Evolutionary conservation across 176 grass and related monocot species (phyloP), one percentile per base, ranked within the genome.

Genomic region (Rhipidocladum racemiflorum): DNA sequence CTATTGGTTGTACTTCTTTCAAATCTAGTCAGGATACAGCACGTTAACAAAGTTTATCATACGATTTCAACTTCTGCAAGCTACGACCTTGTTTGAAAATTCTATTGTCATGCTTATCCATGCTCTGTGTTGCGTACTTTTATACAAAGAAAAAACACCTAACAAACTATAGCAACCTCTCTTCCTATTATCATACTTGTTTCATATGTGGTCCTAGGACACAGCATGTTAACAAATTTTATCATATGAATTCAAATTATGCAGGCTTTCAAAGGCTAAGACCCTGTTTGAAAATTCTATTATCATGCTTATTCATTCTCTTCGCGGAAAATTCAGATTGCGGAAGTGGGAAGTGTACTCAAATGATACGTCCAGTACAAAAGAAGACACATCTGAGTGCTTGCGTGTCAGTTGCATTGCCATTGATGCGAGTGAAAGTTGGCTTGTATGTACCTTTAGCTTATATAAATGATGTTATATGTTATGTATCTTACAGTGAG

Each of bases 361-460:
- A 90, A 79, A 65, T 93, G 69, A 86, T 98, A 79, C 38, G n/a
- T 69, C 88, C 92, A 70, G 65, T 82, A 67, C 85, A 93, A 72
- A 93, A 86, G 35, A 83, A 79, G 35, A 84, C 76, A n/a, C n/a
- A 65, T 89, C 81, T 63, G 77, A 83, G 70, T 69, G 86, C 70
- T 86, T 90, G 20, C 95, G 96, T 90, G 75, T 98, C 44, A 88
- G 96, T 82, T 88, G 81, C 43, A 72, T 98, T 91, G 88, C 90
- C 48, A 89, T 93, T 68, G 95, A 98, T 85, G 49, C 86, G 48
- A 98, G 90, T 69, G 96, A 95, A 91, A 95, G 88, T 70, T 98
- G 96, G 92, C 88, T 95, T 88, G 96, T 98, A 98, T 44, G 12
- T 23, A 36, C 21, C 79, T 85, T 69, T 48, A 74, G 17, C 15